phyloP scores from a whole-genome alignment of 257 asterid species.

The Solanum verrucosum region DNA sequence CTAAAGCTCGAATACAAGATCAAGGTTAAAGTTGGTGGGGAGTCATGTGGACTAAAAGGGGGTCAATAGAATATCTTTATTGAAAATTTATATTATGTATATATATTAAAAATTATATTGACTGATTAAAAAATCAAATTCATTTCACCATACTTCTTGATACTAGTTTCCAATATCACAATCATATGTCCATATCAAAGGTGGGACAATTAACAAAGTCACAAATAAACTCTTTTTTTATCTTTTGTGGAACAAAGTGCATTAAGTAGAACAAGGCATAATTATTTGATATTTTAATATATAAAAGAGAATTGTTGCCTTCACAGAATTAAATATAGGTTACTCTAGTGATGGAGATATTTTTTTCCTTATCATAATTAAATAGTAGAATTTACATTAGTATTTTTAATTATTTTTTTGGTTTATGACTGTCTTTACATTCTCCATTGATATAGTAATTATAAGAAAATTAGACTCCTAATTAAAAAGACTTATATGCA shows the following conservation, averaged over 20 bases:
- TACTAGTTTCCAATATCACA: background rate
- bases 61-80: background rate
- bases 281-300: background rate
- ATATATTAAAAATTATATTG: background rate
- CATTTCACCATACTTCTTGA: background rate
- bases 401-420: background rate
- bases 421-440: background rate
- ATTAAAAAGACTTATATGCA: background rate
- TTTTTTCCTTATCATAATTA: background rate
- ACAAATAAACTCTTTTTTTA: background rate
- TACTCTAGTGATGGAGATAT: background rate
- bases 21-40: fast-evolving
- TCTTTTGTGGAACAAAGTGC: background rate
- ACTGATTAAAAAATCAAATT: background rate
- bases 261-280: background rate
- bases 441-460: background rate
- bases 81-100: background rate
- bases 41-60: background rate
- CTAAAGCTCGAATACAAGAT: too few species aligned
- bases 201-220: background rate
- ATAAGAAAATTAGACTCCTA: background rate
- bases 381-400: background rate
- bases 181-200: background rate
- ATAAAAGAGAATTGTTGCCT: background rate
- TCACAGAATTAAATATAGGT: background rate